phyloP scores from a whole-genome alignment of 352 stramenopile species.

The Aphanomyces cochlioides region DNA sequence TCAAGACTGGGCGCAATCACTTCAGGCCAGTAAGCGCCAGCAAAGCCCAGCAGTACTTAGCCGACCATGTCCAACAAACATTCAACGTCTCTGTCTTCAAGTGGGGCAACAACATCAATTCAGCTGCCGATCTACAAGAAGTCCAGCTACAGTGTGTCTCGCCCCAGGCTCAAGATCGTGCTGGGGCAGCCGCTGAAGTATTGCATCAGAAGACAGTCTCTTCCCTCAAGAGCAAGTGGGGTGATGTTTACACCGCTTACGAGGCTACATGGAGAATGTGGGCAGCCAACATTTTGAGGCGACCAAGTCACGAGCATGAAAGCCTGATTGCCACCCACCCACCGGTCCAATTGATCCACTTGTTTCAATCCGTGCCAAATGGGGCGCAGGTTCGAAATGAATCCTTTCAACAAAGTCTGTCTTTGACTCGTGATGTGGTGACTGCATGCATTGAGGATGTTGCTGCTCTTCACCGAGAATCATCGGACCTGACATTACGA shows the following conservation, averaged over 20 bases:
- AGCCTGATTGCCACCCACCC: conserved; percentile 27
- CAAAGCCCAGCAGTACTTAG: background rate
- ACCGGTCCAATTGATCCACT: conserved; percentile 2
- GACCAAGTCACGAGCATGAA: background rate
- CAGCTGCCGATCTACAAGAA: background rate
- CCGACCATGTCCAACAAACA: background rate
- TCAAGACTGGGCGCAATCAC: background rate
- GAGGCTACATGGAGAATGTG: conserved; percentile 30
- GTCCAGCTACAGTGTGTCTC: background rate
- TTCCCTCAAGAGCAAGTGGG: conserved; percentile 26
- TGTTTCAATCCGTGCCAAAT: conserved; percentile 23
- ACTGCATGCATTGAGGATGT: conserved; percentile 9
- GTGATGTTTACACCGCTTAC: conserved; percentile 10
- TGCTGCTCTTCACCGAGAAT: conserved; percentile 1
- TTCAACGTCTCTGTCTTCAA: conserved; percentile 4
- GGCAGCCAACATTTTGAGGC: conserved; percentile 30
- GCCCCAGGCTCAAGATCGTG: background rate
- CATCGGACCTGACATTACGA: conserved; percentile 3
- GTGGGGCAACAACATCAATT: background rate
- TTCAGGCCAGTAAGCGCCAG: background rate
- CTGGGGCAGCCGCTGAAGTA: conserved; percentile 25
- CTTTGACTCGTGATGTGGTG: conserved; percentile 27
- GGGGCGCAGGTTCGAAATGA: background rate
- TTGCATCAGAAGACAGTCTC: conserved; percentile 21
- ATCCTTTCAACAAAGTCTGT: background rate